Percentiles rank a stretch among this genome's conserved stretches.
Evolutionary conservation across 2,329 filamentous ascomycete genomes (phyloP).

Genomic region (Cercospora sp.): DNA sequence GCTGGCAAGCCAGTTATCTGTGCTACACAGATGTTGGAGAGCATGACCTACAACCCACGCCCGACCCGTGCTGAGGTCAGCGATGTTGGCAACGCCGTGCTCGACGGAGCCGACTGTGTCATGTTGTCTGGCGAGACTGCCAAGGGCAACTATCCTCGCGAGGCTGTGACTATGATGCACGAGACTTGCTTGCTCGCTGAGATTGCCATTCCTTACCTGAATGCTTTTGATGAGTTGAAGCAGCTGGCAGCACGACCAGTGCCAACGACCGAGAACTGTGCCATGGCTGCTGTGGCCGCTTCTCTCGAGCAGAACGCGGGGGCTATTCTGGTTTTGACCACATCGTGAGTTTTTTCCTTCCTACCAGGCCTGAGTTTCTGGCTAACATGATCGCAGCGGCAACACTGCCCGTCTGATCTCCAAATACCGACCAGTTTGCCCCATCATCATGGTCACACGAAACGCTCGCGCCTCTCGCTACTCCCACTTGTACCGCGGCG

Average conservation of each 20-base stretch:
- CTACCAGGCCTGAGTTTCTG: too few relatives aligned
- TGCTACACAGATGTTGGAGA: constrained; percentile 99
- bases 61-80: constrained; percentile 98
- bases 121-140: constrained; percentile 99
- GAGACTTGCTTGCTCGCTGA: constrained; percentile 95
- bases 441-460: constrained; percentile 98
- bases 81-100: constrained; percentile 96
- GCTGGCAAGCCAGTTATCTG: constrained; percentile 98
- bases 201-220: constrained; percentile 95
- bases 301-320: constrained; percentile 95
- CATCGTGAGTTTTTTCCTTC: constrained; percentile 63
- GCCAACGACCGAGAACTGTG: constrained; percentile 86
- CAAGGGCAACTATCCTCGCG: constrained; percentile 91
- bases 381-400: constrained; percentile 56
- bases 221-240: constrained; percentile 93
- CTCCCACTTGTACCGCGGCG: constrained; percentile 92
- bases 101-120: constrained; percentile 97
- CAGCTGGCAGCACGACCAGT: constrained; percentile 80
- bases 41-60: constrained; percentile 99
- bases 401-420: constrained; percentile 92
- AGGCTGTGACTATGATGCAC: constrained; percentile 97
- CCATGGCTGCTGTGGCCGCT: constrained; percentile 94
- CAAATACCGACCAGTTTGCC: constrained; percentile 98
- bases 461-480: constrained; percentile 81
- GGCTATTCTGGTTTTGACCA: constrained; percentile 93